Evolutionary conservation across 805 yeast species (phyloP).

Genomic region (Scheffersomyces spartinae): DNA sequence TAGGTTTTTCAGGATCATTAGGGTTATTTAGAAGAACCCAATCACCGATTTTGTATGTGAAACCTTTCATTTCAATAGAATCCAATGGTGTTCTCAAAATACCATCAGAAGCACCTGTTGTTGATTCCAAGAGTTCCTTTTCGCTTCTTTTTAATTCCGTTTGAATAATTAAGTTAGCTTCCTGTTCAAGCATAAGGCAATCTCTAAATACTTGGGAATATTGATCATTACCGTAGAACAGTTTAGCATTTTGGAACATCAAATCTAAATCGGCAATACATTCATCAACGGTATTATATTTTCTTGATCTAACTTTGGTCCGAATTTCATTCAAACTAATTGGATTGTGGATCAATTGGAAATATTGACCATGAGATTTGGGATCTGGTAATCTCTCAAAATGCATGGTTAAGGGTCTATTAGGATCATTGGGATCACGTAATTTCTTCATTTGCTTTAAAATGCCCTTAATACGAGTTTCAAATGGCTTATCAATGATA

Average conservation of each 20-base stretch:
- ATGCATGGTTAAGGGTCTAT: conserved; percentile 40
- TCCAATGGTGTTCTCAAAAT: conserved; percentile 70
- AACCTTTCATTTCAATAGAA: conserved; percentile 58
- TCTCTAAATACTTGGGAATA: conserved; percentile 49
- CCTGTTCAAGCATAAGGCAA: conserved; percentile 50
- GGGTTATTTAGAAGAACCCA: conserved; percentile 87
- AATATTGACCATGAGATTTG: conserved; percentile 42
- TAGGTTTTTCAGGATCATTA: conserved; percentile 82
- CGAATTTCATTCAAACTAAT: conserved; percentile 63
- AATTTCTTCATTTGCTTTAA: conserved; percentile 73
- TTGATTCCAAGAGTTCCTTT: conserved; percentile 44
- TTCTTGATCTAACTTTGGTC: conserved; percentile 75
- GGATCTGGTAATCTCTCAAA: conserved; percentile 80
- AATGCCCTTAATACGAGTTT: conserved; percentile 81
- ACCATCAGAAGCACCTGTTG: conserved; percentile 33
- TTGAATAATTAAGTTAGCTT: conserved; percentile 45
- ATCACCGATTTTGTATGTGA: conserved; percentile 76
- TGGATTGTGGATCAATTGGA: conserved; percentile 43
- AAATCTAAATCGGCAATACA: conserved; percentile 68
- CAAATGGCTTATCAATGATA: conserved; percentile 81
- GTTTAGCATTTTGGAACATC: conserved; percentile 65
- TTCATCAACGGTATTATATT: conserved; percentile 62
- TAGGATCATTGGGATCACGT: conserved; percentile 36
- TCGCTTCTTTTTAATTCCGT: conserved; percentile 77
- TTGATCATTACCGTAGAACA: conserved; percentile 40